Evolutionary conservation across 495 filamentous ascomycete species (phyloP).

Genomic region (Thermochaetoides thermophila): DNA sequence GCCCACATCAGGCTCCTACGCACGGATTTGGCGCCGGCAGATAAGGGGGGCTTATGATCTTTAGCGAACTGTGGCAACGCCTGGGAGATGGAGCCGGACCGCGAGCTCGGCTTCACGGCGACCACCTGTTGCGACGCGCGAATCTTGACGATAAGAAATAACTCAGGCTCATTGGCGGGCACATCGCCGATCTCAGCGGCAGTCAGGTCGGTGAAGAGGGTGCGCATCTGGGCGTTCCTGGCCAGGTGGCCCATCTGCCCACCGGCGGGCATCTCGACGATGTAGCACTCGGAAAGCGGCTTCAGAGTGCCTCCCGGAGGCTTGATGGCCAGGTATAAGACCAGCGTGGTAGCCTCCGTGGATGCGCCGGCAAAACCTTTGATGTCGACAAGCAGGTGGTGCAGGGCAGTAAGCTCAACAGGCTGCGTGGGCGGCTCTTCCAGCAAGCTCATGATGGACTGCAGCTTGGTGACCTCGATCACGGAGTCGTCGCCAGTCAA

Average conservation of each 20-base stretch:
- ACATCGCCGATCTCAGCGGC: slow-evolving; percentile 72
- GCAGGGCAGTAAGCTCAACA: slow-evolving; percentile 55
- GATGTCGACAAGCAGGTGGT: slow-evolving; percentile 77
- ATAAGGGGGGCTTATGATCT: slow-evolving; percentile 27
- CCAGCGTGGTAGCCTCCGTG: slow-evolving; percentile 56
- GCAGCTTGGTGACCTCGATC: slow-evolving; percentile 76
- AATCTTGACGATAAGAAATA: slow-evolving; percentile 78
- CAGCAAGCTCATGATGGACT: slow-evolving; percentile 90
- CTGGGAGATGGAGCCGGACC: slow-evolving; percentile 26
- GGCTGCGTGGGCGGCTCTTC: slow-evolving; percentile 54
- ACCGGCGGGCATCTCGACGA: slow-evolving; percentile 59
- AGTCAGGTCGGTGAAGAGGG: slow-evolving; percentile 73
- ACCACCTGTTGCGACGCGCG: slow-evolving; percentile 45
- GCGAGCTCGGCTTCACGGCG: slow-evolving; percentile 29
- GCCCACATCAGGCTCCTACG: slow-evolving; percentile 80
- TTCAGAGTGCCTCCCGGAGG: slow-evolving; percentile 41
- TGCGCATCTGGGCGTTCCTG: slow-evolving; percentile 54
- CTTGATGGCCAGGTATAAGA: slow-evolving; percentile 66
- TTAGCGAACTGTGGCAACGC: slow-evolving; percentile 22
- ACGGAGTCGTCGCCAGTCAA: slow-evolving; percentile 86
- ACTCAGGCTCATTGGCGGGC: slow-evolving; percentile 44
- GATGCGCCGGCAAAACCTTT: slow-evolving; percentile 61
- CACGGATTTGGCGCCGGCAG: slow-evolving; percentile 39
- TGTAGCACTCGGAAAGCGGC: slow-evolving; percentile 68
- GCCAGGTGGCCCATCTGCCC: slow-evolving; percentile 47